Conservation (phyloP, 2,329 filamentous ascomycete genomes). For the Ophiostoma himal-ulmi region DNA sequence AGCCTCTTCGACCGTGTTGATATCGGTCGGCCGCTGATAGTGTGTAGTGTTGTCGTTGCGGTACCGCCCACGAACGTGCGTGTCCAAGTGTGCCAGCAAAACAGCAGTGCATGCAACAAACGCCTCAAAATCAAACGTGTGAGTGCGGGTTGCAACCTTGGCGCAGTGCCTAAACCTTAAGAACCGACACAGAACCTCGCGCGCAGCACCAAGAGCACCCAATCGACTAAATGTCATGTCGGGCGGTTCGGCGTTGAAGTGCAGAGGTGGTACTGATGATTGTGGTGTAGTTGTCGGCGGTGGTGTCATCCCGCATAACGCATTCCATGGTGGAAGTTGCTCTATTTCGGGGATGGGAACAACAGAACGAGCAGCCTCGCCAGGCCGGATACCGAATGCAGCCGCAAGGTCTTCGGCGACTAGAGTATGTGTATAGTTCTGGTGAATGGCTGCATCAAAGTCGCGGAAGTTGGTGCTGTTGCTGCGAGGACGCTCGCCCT, state of each 20-base stretch:
- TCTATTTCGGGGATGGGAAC: neutral
- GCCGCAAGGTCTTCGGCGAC: neutral
- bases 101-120: neutral
- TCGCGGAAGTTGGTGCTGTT: neutral
- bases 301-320: neutral
- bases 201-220: neutral
- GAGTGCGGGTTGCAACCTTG: neutral
- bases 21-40: constrained; percentile 6
- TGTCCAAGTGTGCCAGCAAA: neutral
- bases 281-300: neutral
- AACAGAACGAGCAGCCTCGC: neutral
- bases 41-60: neutral
- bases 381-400: neutral
- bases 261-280: neutral
- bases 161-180: neutral
- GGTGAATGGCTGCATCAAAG: neutral
- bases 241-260: neutral
- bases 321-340: neutral
- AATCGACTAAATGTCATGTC: neutral
- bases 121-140: neutral
- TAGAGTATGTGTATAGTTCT: neutral
- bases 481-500: neutral
- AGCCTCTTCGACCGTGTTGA: neutral
- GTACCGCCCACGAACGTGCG: neutral
- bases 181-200: neutral